A percentile compares a stretch with the other conserved stretches of the same genome.
Conservation (phyloP, 441 rosid species). For the Erodium chrysanthum region DNA sequence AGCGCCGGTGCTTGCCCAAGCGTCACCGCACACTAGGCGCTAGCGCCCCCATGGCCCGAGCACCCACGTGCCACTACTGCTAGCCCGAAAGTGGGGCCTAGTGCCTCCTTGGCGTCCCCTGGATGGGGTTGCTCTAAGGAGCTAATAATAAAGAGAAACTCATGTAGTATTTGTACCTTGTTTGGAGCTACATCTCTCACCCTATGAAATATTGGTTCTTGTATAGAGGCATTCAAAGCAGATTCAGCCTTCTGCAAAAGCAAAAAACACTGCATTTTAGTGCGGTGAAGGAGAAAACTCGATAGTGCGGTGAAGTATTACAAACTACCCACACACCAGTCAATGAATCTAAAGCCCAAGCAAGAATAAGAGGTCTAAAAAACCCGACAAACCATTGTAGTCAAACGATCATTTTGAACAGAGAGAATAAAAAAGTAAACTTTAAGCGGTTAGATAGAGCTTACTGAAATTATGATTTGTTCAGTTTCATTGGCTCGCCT, state of each 20-base stretch:
- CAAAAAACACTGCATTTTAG: no score
- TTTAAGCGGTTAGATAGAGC: conserved; percentile 16
- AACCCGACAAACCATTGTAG: neutral
- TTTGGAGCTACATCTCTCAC: conserved; percentile 96
- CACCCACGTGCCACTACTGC: no score
- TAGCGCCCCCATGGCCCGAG: no score
- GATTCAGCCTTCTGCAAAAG: conserved; percentile 54
- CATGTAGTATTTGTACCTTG: conserved; percentile 40
- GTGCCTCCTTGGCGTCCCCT: no score
- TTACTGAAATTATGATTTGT: conserved; percentile 51
- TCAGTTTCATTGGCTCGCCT: conserved; percentile 60
- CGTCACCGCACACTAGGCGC: no score
- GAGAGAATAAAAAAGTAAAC: neutral
- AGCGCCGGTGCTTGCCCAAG: no score
- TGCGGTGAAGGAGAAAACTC: no score
- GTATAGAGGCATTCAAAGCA: conserved; percentile 45
- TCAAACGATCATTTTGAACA: neutral
- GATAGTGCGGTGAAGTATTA: neutral
- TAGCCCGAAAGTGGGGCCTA: no score
- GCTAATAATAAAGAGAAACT: neutral
- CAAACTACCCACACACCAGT: no score
- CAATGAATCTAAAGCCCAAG: no score
- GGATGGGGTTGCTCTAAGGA: no score
- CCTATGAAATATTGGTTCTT: conserved; percentile 52
- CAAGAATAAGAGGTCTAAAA: no score